Evolutionary conservation across 2,329 filamentous ascomycete genomes (phyloP).

Genomic region (Botryotinia narcissicola): DNA sequence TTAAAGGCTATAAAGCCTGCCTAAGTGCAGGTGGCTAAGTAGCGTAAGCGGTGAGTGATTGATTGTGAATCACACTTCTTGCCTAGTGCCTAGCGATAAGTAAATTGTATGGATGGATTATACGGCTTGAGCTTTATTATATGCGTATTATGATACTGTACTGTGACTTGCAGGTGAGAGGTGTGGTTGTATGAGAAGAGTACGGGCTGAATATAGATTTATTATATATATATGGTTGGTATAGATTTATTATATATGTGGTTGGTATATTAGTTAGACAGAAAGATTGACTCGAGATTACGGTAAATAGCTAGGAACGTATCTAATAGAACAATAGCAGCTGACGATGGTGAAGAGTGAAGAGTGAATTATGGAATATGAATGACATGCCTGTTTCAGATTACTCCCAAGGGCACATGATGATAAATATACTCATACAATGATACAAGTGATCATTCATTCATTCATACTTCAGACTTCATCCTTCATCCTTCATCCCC

Average conservation of each 20-base stretch:
- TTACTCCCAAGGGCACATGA: conserved; percentile 2
- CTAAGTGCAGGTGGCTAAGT: not conserved
- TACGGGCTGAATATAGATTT: not conserved
- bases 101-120: not conserved
- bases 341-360: not conserved
- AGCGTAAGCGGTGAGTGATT: conserved; percentile 19
- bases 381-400: conserved; percentile 9
- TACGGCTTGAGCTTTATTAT: not conserved
- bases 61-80: conserved; percentile 8
- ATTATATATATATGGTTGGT: not conserved
- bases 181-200: not conserved
- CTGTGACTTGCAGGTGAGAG: not conserved
- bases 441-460: not conserved
- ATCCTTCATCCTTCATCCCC: not conserved
- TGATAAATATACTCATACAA: not conserved
- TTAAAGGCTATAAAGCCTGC: not conserved
- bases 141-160: not conserved
- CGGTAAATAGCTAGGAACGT: not conserved
- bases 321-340: not conserved
- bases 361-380: not conserved
- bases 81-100: conserved; percentile 2
- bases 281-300: not conserved
- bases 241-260: no score
- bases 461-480: not conserved
- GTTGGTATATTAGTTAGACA: not conserved